Conservation (phyloP, 352 stramenopile species). For the Phytophthora cajani region DNA sequence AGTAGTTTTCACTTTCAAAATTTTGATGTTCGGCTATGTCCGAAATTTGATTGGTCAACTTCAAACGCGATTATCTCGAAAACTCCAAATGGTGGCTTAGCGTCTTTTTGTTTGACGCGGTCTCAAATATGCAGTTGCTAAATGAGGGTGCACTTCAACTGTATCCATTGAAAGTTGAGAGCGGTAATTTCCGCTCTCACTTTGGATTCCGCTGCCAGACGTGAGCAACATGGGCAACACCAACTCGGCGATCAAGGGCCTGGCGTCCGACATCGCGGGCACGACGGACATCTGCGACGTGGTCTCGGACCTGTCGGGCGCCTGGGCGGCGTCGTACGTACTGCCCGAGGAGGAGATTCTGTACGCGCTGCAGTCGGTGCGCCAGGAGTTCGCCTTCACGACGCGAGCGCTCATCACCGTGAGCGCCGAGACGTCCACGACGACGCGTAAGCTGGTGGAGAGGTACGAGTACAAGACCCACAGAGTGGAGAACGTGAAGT, state of each 20-base stretch:
- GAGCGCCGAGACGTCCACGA: slow-evolving; percentile 44
- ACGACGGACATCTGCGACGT: slow-evolving; percentile 58
- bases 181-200: slow-evolving; percentile 8
- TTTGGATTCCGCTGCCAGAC: slow-evolving; percentile 23
- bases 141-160: slow-evolving; percentile 20
- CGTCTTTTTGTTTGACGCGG: too few species aligned
- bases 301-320: slow-evolving; percentile 32
- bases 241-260: slow-evolving; percentile 41
- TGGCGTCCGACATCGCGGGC: slow-evolving; percentile 53
- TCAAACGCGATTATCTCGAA: too few species aligned
- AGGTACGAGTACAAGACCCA: slow-evolving; percentile 44
- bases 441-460: slow-evolving; percentile 38
- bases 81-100: too few species aligned
- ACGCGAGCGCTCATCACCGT: slow-evolving; percentile 54
- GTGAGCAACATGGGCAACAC: slow-evolving; percentile 32
- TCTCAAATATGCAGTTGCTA: slow-evolving; percentile 8
- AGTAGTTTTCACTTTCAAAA: too few species aligned
- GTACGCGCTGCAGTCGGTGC: slow-evolving; percentile 56
- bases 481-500: slow-evolving; percentile 35
- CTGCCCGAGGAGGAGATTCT: slow-evolving; percentile 49
- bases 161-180: slow-evolving; percentile 20
- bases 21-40: too few species aligned
- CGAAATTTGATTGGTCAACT: too few species aligned
- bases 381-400: slow-evolving; percentile 68
- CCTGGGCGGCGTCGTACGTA: slow-evolving; percentile 39